Conservation (phyloP, 345 rosid genomes). For the Citrus unshiu region DNA sequence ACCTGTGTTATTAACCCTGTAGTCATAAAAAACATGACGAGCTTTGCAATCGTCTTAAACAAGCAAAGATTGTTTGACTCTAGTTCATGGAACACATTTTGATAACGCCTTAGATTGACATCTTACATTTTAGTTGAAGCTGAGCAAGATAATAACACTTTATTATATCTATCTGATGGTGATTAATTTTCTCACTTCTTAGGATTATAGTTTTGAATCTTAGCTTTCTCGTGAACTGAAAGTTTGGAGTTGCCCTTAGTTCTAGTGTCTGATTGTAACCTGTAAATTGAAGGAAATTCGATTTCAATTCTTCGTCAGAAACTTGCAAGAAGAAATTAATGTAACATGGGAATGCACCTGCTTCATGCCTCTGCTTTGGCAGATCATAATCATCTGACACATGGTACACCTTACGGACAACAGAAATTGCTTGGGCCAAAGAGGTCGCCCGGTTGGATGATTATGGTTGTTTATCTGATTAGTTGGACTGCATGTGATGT, state of each 20-base stretch:
- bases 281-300: constrained; percentile 1
- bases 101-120: constrained; percentile 6
- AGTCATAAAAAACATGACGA: neutral
- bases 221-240: neutral
- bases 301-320: neutral
- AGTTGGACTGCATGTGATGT: neutral
- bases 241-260: neutral
- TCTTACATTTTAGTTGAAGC: constrained; percentile 5
- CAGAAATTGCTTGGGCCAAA: neutral
- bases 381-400: neutral
- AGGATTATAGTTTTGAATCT: neutral
- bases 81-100: constrained; percentile 16
- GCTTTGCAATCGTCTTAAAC: neutral
- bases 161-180: neutral
- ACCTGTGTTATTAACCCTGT: constrained; percentile 57
- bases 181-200: neutral
- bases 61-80: neutral
- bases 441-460: neutral
- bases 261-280: neutral
- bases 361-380: neutral
- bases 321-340: neutral
- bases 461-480: neutral
- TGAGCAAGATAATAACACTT: neutral
- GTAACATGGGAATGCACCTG: neutral
- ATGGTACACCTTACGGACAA: neutral